Conservation (phyloP, 805 yeast genomes). For the Saccharomycopsis microspora region DNA sequence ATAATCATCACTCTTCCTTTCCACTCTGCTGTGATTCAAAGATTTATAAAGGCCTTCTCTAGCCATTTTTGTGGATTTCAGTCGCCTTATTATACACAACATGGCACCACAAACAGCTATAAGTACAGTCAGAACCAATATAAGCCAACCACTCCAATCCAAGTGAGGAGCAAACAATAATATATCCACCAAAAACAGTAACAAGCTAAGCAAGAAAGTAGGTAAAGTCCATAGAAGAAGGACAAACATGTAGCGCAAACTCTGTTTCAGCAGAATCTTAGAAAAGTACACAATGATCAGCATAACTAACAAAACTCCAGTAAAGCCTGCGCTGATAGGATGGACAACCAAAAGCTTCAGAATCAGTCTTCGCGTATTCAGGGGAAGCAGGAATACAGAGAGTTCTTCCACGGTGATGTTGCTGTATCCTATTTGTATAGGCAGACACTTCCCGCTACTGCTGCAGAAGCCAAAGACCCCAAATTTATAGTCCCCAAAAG, state of each 20-base stretch:
- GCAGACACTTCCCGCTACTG: slow-evolving; percentile 26
- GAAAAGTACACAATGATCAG: slow-evolving; percentile 29
- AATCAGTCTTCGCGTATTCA: slow-evolving; percentile 45
- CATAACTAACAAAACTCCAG: slow-evolving; percentile 32
- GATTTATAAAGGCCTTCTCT: no score
- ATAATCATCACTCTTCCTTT: no score
- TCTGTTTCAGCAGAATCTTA: background rate
- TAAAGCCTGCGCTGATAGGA: slow-evolving; percentile 48
- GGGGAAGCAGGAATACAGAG: slow-evolving; percentile 39
- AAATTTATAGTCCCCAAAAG: slow-evolving; percentile 37
- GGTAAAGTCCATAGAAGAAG: slow-evolving; percentile 52
- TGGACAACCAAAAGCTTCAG: slow-evolving; percentile 57
- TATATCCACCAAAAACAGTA: slow-evolving; percentile 76
- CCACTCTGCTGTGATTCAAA: no score
- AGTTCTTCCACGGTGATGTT: slow-evolving; percentile 23
- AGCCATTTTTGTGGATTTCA: slow-evolving; percentile 11
- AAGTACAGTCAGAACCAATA: slow-evolving; percentile 55
- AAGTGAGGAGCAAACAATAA: slow-evolving; percentile 66
- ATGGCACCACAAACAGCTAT: slow-evolving; percentile 53
- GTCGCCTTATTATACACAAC: slow-evolving; percentile 61
- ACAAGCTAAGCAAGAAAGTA: slow-evolving; percentile 54
- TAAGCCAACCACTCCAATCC: slow-evolving; percentile 79
- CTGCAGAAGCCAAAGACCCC: slow-evolving; percentile 67
- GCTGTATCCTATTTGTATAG: slow-evolving; percentile 32
- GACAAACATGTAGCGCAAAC: slow-evolving; percentile 27